Conservation (phyloP, 2,329 filamentous ascomycete species). For the Ophiostoma fasciatum region DNA sequence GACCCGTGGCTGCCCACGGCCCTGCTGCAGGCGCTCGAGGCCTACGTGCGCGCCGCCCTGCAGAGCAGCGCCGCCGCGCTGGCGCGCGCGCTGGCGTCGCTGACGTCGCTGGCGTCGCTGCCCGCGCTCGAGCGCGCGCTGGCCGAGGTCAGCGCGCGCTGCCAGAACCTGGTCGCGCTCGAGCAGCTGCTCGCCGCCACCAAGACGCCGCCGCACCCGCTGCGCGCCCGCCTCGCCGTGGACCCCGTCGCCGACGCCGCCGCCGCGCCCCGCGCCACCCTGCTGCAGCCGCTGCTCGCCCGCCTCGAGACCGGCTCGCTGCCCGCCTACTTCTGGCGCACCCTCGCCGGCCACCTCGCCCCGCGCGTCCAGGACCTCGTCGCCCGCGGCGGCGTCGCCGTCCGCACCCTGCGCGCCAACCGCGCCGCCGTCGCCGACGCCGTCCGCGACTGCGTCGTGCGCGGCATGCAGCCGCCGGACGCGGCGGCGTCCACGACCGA, state of each 20-base stretch:
- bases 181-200: slow-evolving; percentile 60
- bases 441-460: slow-evolving; percentile 68
- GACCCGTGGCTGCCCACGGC: slow-evolving; percentile 51
- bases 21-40: slow-evolving; percentile 62
- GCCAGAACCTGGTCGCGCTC: slow-evolving; percentile 82
- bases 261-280: slow-evolving; percentile 25
- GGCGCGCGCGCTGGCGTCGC: slow-evolving; percentile 58
- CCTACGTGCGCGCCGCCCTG: slow-evolving; percentile 67
- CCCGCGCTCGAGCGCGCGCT: slow-evolving; percentile 72
- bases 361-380: slow-evolving; percentile 73
- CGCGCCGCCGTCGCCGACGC: slow-evolving; percentile 60
- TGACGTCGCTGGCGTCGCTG: slow-evolving; percentile 66
- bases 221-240: slow-evolving; percentile 25
- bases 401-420: slow-evolving; percentile 65
- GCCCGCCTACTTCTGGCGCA: slow-evolving; percentile 86
- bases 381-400: slow-evolving; percentile 66
- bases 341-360: slow-evolving; percentile 63
- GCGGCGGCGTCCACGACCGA: slow-evolving; percentile 20
- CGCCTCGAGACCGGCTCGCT: slow-evolving; percentile 79
- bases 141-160: slow-evolving; percentile 65
- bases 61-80: slow-evolving; percentile 66
- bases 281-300: slow-evolving; percentile 58
- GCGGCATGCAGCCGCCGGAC: slow-evolving; percentile 39
- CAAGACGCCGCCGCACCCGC: slow-evolving; percentile 53
- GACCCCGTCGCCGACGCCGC: slow-evolving; percentile 9